These are phyloP conservation scores for Athelia sp. DNA, from an alignment of 1,284 basidiomycete species.

Conservation along the genomic window DNA sequence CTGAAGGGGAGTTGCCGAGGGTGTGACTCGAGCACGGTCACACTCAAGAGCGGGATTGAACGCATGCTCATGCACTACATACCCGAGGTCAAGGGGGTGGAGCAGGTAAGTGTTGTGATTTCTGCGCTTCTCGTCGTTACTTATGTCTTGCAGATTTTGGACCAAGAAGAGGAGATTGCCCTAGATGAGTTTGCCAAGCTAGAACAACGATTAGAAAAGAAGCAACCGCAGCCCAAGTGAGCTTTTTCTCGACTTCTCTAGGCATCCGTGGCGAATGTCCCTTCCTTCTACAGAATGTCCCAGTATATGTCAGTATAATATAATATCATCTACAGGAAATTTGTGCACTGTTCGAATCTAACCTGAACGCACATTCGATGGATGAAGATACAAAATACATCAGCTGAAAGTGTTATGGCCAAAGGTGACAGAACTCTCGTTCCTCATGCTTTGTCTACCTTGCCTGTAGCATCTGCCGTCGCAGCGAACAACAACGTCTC, in stretches of 20 bases:
- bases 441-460: no score
- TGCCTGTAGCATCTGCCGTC: slow-evolving; percentile 30
- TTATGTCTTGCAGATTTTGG: slow-evolving; percentile 62
- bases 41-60: slow-evolving; percentile 94
- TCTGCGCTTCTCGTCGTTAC: neutral
- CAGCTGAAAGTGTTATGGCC: no score
- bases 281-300: slow-evolving; percentile 50
- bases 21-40: slow-evolving; percentile 90
- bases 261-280: neutral
- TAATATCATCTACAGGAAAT: no score
- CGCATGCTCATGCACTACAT: slow-evolving; percentile 99
- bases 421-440: no score
- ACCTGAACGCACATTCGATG: no score
- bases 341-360: no score
- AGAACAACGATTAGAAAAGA: slow-evolving; percentile 66
- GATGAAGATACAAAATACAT: no score
- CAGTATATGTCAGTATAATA: slow-evolving; percentile 63
- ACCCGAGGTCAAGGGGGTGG: slow-evolving; percentile 95
- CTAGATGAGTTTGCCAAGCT: slow-evolving; percentile 90
- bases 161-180: slow-evolving; percentile 87
- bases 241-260: slow-evolving; percentile 27
- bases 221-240: slow-evolving; percentile 25
- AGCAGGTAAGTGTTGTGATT: slow-evolving; percentile 62
- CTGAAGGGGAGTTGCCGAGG: slow-evolving; percentile 97
- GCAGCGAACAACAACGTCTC: slow-evolving; percentile 79